Conservation (phyloP, 192 early-diverging fungal species). For the Coemansia sp. region DNA sequence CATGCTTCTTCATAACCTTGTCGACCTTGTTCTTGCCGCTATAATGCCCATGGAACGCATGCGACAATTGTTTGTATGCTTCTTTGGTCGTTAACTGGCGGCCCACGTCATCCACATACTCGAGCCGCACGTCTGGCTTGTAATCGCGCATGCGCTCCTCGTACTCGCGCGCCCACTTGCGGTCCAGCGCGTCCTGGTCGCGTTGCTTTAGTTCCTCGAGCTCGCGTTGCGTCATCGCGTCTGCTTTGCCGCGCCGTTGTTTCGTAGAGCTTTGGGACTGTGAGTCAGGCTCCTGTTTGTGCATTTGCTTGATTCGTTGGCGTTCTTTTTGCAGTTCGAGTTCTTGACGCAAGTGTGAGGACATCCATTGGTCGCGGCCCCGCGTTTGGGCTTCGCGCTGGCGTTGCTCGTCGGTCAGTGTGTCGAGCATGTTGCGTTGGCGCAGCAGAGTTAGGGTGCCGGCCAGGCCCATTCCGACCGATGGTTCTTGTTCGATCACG, state of each 20-base stretch:
- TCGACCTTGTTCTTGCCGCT: conserved; percentile 95
- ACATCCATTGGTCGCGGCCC: conserved; percentile 62
- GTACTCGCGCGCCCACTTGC: conserved; percentile 66
- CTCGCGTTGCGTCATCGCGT: conserved; percentile 34
- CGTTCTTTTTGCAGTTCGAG: conserved; percentile 59
- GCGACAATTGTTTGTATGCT: conserved; percentile 86
- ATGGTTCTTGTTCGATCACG: conserved; percentile 59
- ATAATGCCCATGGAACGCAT: conserved; percentile 94
- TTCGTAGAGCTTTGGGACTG: neutral
- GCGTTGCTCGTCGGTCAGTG: conserved; percentile 65
- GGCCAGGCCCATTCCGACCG: conserved; percentile 75
- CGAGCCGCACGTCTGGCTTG: conserved; percentile 83
- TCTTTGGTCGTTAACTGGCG: conserved; percentile 80
- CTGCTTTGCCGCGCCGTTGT: conserved; percentile 44
- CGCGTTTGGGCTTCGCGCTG: conserved; percentile 58
- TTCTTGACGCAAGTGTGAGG: conserved; percentile 67
- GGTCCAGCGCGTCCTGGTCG: conserved; percentile 56
- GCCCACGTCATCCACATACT: conserved; percentile 90
- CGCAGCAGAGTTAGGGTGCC: conserved; percentile 78
- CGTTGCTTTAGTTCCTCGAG: conserved; percentile 39
- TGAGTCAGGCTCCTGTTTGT: conserved; percentile 9
- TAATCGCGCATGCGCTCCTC: conserved; percentile 89
- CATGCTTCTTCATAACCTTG: conserved; percentile 76
- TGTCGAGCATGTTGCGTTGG: conserved; percentile 73
- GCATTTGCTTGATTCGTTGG: conserved; percentile 67